Percentiles rank a stretch among this genome's conserved stretches.
phyloP scores from a whole-genome alignment of 2,329 filamentous ascomycete genomes.

The Huntiella omanensis region DNA sequence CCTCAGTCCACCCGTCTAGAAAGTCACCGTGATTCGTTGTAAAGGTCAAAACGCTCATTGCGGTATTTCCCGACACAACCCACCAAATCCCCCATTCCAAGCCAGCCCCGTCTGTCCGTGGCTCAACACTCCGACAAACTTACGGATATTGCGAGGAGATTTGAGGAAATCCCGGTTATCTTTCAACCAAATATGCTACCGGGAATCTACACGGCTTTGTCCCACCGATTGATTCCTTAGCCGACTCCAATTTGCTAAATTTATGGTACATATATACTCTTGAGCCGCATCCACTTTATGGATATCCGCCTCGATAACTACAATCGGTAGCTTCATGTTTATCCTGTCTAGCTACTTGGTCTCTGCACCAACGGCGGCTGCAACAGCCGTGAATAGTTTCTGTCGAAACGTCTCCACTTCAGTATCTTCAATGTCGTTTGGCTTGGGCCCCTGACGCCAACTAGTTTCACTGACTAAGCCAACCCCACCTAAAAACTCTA shows the following conservation, averaged over 20 bases:
- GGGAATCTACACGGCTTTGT: not conserved
- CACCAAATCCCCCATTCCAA: not conserved
- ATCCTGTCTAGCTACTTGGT: too few relatives aligned
- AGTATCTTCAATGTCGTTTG: too few relatives aligned
- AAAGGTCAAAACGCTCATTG: not conserved
- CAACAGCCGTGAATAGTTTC: too few relatives aligned
- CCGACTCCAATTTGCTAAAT: not conserved
- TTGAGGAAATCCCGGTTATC: not conserved
- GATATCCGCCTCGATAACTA: too few relatives aligned
- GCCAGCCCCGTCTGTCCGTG: slow-evolving; percentile 2
- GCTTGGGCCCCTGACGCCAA: too few relatives aligned
- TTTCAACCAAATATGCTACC: not conserved
- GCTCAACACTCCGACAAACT: not conserved
- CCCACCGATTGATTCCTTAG: not conserved
- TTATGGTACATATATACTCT: not conserved
- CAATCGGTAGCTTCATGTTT: too few relatives aligned
- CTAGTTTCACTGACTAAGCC: too few relatives aligned
- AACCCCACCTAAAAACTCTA: too few relatives aligned
- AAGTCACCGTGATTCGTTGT: not conserved
- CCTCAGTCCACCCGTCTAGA: not conserved
- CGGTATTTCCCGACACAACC: slow-evolving; percentile 3
- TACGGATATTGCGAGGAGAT: not conserved
- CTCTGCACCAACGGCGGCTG: too few relatives aligned
- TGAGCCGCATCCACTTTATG: not conserved
- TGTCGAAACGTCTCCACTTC: too few relatives aligned